Conservation (phyloP, 176 grass and related monocot genomes). For the Aegilops umbellulata region DNA sequence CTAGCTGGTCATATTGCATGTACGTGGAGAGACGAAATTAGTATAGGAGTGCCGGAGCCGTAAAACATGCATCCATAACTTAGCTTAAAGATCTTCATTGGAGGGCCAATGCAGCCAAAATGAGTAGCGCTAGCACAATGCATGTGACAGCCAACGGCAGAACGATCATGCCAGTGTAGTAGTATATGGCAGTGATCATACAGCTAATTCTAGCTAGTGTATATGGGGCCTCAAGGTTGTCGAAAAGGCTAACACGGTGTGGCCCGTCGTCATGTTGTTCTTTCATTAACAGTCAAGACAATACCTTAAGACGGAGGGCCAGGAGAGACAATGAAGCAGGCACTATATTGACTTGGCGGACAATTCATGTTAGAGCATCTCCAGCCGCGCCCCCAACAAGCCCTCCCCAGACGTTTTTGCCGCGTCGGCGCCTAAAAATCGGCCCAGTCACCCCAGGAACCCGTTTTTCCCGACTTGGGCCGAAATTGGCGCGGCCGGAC, state of each 20-base stretch:
- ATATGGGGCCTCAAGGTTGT: constrained; percentile 20
- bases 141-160: constrained; percentile 8
- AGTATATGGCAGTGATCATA: not conserved
- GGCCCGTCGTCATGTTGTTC: not conserved
- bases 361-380: too few species aligned
- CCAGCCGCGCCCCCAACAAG: too few species aligned
- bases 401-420: too few species aligned
- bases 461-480: too few species aligned
- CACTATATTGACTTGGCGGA: too few species aligned
- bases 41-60: not conserved
- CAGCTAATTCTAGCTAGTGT: not conserved
- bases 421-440: too few species aligned
- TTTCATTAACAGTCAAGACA: too few species aligned
- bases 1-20: constrained; percentile 2
- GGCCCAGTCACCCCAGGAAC: too few species aligned
- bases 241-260: not conserved
- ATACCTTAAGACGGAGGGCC: too few species aligned
- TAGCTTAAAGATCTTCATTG: too few species aligned
- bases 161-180: not conserved
- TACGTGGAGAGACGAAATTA: not conserved
- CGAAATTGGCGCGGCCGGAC: too few species aligned
- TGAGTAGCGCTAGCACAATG: not conserved
- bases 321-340: too few species aligned
- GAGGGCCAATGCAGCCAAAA: not conserved
- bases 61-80: constrained; percentile 4